Percentiles rank a stretch among this genome's conserved stretches.
Conservation (phyloP, 2,329 filamentous ascomycete genomes). For the Bipolaris bicolor region DNA sequence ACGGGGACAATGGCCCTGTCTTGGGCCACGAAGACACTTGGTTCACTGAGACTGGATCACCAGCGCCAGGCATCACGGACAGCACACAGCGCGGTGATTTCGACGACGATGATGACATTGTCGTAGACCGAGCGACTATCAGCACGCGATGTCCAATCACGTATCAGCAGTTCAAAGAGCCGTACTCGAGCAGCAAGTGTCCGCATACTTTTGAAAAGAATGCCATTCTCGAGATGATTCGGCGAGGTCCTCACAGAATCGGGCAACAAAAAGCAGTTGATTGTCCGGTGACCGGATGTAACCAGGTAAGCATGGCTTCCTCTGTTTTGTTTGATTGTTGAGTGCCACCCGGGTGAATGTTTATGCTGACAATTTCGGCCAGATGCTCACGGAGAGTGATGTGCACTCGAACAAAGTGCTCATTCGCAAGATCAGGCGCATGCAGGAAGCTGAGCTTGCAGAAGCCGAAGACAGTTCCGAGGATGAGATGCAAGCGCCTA, state of each 20-base stretch:
- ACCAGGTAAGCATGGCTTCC: conserved; percentile 45
- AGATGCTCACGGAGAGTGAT: conserved; percentile 42
- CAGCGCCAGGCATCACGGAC: conserved; percentile 51
- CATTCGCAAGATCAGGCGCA: conserved; percentile 46
- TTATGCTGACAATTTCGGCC: conserved; percentile 7
- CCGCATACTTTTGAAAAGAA: conserved; percentile 74
- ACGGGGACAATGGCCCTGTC: conserved; percentile 60
- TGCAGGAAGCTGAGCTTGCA: conserved; percentile 38
- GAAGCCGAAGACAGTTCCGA: conserved; percentile 36
- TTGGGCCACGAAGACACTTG: conserved; percentile 65
- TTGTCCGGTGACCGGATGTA: conserved; percentile 72
- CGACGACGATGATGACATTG: conserved; percentile 70
- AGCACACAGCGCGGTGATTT: conserved; percentile 36
- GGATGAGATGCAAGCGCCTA: conserved; percentile 26
- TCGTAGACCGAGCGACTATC: conserved; percentile 67
- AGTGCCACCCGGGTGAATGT: background rate
- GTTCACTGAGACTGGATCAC: conserved; percentile 62
- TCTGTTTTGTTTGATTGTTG: background rate
- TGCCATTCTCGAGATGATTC: conserved; percentile 64
- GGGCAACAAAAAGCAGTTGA: conserved; percentile 48
- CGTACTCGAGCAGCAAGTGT: conserved; percentile 70
- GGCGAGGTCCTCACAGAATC: conserved; percentile 26
- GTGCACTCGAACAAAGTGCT: conserved; percentile 41
- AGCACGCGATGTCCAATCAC: conserved; percentile 75
- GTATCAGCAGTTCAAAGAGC: conserved; percentile 67